These are phyloP conservation scores for Pythium coloratum DNA, from an alignment of 352 stramenopile species.

Conservation along the genomic window DNA sequence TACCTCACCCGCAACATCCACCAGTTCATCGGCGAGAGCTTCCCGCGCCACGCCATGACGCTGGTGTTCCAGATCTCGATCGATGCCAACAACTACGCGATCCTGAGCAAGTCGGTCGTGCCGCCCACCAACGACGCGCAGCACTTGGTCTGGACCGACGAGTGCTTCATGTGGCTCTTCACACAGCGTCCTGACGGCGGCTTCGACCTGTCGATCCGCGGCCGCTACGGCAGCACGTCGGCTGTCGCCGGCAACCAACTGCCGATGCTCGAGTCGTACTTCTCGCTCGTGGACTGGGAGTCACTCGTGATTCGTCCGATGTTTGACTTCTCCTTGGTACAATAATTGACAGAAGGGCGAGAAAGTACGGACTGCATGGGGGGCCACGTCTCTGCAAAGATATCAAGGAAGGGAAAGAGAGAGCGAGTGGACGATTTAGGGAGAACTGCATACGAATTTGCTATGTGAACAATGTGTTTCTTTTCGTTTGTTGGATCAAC, in stretches of 20 bases:
- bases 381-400: no score
- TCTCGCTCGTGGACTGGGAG: conserved; percentile 84
- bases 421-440: conserved; percentile 4
- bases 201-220: conserved; percentile 75
- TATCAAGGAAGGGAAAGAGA: not conserved
- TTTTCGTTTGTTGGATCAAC: not conserved
- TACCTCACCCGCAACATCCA: conserved; percentile 86
- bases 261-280: conserved; percentile 85
- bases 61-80: conserved; percentile 82
- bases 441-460: conserved; percentile 1
- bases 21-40: conserved; percentile 87
- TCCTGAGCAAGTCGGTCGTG: conserved; percentile 82
- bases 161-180: conserved; percentile 88
- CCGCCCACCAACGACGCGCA: conserved; percentile 78
- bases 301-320: conserved; percentile 78
- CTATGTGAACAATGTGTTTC: not conserved
- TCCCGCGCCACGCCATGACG: conserved; percentile 80
- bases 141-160: conserved; percentile 86
- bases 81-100: conserved; percentile 79
- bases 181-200: conserved; percentile 48
- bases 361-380: no score
- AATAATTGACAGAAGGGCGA: not conserved
- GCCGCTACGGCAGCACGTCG: conserved; percentile 83
- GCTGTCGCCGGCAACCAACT: conserved; percentile 80
- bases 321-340: conserved; percentile 56